Evolutionary conservation across 2,329 filamentous ascomycete species (phyloP).

Genomic region (Colletotrichum gloeosporioides): DNA sequence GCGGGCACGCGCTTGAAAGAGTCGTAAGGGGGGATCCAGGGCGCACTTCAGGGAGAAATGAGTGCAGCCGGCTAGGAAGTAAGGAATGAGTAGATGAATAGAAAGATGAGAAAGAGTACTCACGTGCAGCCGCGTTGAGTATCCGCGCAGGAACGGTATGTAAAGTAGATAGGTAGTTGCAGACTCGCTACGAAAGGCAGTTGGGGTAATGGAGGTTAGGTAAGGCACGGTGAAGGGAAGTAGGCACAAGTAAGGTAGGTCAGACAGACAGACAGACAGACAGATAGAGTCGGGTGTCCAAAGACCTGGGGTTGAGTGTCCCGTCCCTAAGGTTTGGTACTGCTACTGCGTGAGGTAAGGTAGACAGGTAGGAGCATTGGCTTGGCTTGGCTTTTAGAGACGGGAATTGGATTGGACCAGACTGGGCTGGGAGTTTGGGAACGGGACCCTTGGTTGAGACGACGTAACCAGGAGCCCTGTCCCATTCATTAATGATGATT

Average conservation of each 20-base stretch:
- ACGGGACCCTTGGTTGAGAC: conserved; percentile 9
- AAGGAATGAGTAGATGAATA: not conserved
- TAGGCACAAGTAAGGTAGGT: not conserved
- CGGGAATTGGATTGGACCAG: not conserved
- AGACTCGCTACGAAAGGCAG: not conserved
- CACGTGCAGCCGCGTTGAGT: not conserved
- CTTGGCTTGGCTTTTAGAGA: not conserved
- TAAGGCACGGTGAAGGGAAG: not conserved
- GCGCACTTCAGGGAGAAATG: not conserved
- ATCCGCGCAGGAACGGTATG: not conserved
- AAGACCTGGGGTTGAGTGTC: not conserved
- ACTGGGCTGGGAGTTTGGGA: not conserved
- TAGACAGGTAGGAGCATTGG: not conserved
- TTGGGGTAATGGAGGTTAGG: not conserved
- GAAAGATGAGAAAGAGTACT: not conserved
- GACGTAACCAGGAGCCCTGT: conserved; percentile 11
- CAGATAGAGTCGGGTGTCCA: not conserved
- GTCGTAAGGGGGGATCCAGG: not conserved
- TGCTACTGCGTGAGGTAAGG: not conserved
- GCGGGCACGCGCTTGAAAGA: not conserved
- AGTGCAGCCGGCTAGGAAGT: not conserved
- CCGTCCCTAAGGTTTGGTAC: not conserved
- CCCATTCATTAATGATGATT: conserved; percentile 10
- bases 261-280: not conserved
- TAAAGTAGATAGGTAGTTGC: not conserved